Evolutionary conservation across 2,329 filamentous ascomycete genomes (phyloP), one percentile per base, ranked within the genome.

Genomic region (Trichoderma arundinaceum): DNA sequence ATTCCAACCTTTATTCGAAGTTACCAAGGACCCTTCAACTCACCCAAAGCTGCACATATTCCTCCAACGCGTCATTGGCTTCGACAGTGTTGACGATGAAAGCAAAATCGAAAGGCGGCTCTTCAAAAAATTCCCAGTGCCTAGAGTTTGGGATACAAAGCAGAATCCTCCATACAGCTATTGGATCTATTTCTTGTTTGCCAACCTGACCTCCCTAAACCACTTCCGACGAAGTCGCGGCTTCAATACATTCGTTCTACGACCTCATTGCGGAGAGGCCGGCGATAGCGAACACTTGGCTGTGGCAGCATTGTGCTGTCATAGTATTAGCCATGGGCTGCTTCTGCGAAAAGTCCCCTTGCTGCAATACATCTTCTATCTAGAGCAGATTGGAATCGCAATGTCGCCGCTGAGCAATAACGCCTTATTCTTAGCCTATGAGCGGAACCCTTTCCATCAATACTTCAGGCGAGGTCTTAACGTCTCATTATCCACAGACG

Each of bases 401-500:
- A 99, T 99, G 95, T 98, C 94, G n/a, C 95, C 95, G 2, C 84
- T 99, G 52, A 97, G 93, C 77, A 99, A 99, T 81, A 99, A 99
- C 72, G 95, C 95, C 0, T 81, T 99, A 38, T 99, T 99, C 80
- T 81, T 99, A 60, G 93, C 94, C 1, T 98, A 99, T 74, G 95
- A 99, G 77, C 89, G 96, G 66, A 99, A 99, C 72, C 95, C 95
- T 0, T 99, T 97, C 79, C 85, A 96, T 71, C 92, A 91, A 73
- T 99, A 99, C 79, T 99, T 99, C 82, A 90, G 92, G 74, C 89
- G 95, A 64, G 95, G 95, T 0, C 80, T 99, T 59, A 99, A 99
- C 74, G 94, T 99, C 7, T 98, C 94, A 1, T 82, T 99, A 5
- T 98, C 94, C 1, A 98, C 95, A 0, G 95, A 99, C 74, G 95